These are phyloP conservation scores for Paramarasmius palmivorus DNA, from an alignment of 1,284 basidiomycete genomes.

Conservation along the genomic window DNA sequence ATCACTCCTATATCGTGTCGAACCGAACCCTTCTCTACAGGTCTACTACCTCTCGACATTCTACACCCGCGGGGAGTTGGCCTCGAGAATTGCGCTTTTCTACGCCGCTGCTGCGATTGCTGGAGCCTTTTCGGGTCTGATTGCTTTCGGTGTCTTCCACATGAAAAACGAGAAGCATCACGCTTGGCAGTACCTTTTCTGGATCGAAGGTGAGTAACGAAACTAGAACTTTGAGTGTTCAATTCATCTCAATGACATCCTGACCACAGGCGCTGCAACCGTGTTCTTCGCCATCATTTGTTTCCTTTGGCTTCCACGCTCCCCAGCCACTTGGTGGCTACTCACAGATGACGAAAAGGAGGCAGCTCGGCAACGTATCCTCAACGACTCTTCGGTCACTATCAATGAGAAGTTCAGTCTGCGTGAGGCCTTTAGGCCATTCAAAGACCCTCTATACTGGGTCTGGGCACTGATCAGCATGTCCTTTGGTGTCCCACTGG, in stretches of 20 bases:
- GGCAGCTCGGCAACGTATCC: conserved; percentile 42
- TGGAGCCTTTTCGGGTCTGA: conserved; percentile 43
- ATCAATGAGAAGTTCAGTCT: conserved; percentile 45
- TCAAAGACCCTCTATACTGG: conserved; percentile 45
- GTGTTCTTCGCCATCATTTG: conserved; percentile 43
- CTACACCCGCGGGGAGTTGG: conserved; percentile 50
- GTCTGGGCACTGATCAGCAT: conserved; percentile 42
- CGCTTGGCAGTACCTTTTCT: conserved; percentile 52
- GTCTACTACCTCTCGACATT: conserved; percentile 52
- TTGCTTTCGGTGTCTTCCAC: conserved; percentile 50
- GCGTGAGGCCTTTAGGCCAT: conserved; percentile 45
- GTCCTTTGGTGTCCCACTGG: conserved; percentile 45
- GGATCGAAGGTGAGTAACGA: conserved; percentile 41
- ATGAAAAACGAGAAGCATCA: conserved; percentile 39
- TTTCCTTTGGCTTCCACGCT: conserved; percentile 47
- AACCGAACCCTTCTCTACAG: conserved; percentile 16
- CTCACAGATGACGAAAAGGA: conserved; percentile 44
- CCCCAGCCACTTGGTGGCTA: conserved; percentile 43
- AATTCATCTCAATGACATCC: not conserved
- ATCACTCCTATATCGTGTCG: not conserved
- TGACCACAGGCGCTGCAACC: conserved; percentile 34
- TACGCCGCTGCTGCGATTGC: conserved; percentile 49
- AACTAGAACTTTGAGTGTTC: not conserved
- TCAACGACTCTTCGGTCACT: conserved; percentile 47
- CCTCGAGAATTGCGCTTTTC: conserved; percentile 48